Conservation (phyloP, 352 stramenopile genomes). For the Globisporangium acanthophoron region DNA sequence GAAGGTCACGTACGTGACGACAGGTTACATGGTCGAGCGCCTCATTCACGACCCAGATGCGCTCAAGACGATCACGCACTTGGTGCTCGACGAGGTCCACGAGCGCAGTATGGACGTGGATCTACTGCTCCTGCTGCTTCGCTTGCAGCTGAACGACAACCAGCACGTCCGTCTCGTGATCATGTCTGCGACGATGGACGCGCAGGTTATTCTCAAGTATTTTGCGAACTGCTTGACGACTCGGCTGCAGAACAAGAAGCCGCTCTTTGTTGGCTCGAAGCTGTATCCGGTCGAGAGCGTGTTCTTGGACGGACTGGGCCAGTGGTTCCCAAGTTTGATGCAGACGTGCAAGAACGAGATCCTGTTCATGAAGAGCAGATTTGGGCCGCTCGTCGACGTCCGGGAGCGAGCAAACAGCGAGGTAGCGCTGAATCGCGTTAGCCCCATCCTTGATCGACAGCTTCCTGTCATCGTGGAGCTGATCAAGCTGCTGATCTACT, state of each 20-base stretch:
- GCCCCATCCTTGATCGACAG: conserved; percentile 60
- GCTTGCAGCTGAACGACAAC: conserved; percentile 61
- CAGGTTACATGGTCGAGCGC: conserved; percentile 94
- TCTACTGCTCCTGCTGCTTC: conserved; percentile 91
- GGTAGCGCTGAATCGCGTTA: conserved; percentile 40
- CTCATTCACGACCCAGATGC: conserved; percentile 90
- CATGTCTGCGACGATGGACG: conserved; percentile 96
- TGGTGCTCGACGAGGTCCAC: conserved; percentile 96
- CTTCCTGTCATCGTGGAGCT: conserved; percentile 52
- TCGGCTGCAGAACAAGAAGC: conserved; percentile 44
- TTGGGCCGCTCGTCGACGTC: conserved; percentile 22
- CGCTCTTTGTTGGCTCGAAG: conserved; percentile 81
- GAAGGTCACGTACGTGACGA: conserved; percentile 95
- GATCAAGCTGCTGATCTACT: conserved; percentile 46
- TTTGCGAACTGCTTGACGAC: conserved; percentile 57
- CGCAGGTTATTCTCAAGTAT: conserved; percentile 88
- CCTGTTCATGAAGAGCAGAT: conserved; percentile 32
- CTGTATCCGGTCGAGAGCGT: conserved; percentile 66
- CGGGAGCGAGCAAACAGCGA: conserved; percentile 36
- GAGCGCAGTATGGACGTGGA: conserved; percentile 95
- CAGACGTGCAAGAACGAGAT: conserved; percentile 36
- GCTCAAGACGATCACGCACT: conserved; percentile 88
- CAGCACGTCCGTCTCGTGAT: conserved; percentile 88
- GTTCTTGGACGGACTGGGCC: conserved; percentile 43
- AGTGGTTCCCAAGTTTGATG: conserved; percentile 37